These are phyloP conservation scores for Heteromeles arbutifolia DNA, from an alignment of 306 rosid species.

Conservation along the genomic window DNA sequence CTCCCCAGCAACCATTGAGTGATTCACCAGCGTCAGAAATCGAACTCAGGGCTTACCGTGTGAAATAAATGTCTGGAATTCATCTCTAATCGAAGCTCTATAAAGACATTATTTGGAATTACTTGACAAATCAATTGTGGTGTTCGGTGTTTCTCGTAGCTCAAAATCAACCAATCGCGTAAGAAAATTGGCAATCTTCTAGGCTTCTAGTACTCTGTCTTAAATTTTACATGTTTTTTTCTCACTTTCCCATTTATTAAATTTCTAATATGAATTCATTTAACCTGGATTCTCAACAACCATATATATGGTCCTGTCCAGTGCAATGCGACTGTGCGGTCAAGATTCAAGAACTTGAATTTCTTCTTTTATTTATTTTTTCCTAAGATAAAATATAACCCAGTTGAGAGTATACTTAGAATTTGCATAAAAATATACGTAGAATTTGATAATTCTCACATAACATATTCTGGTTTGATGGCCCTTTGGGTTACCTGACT, in stretches of 20 bases:
- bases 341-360: not conserved
- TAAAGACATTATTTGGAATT: no score
- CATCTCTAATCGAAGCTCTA: no score
- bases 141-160: no score
- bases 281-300: not conserved
- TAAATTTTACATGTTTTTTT: not conserved
- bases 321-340: not conserved
- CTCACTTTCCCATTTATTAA: not conserved
- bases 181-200: no score
- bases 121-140: no score
- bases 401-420: not conserved
- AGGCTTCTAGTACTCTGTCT: no score
- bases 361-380: not conserved
- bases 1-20: no score
- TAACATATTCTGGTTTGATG: not conserved
- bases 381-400: not conserved
- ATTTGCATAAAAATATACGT: no score
- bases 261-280: not conserved
- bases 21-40: no score
- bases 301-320: not conserved
- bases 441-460: not conserved
- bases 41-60: rapidly evolving
- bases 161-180: no score
- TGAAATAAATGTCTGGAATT: no score
- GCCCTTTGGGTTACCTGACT: not conserved